These are phyloP conservation scores for Pholiota conissans DNA, from an alignment of 768 basidiomycete genomes.

Conservation along the genomic window DNA sequence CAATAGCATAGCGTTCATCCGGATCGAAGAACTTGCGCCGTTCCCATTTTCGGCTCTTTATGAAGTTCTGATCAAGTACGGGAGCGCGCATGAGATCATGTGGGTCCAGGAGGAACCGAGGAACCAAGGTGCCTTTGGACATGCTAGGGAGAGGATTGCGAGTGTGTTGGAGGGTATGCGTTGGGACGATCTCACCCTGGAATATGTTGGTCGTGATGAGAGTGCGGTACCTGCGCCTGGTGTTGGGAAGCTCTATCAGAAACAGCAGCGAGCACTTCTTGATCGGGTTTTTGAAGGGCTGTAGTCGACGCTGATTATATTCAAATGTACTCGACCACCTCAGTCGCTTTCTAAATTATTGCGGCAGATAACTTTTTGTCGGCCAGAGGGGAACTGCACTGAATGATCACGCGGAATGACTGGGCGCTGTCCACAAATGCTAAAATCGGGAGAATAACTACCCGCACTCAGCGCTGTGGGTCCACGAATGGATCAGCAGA, in stretches of 20 bases:
- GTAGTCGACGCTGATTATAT: too few relatives aligned
- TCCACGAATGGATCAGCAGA: too few relatives aligned
- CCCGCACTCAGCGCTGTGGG: too few relatives aligned
- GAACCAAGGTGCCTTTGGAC: conserved; percentile 82
- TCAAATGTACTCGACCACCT: too few relatives aligned
- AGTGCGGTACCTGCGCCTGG: conserved; percentile 80
- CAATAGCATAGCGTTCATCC: conserved; percentile 62
- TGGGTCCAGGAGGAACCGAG: conserved; percentile 90
- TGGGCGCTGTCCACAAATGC: too few relatives aligned
- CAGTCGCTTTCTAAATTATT: too few relatives aligned
- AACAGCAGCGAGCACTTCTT: conserved; percentile 63
- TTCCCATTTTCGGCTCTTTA: conserved; percentile 73
- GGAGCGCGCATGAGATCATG: conserved; percentile 37
- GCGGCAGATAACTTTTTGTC: too few relatives aligned
- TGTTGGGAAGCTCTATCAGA: conserved; percentile 64
- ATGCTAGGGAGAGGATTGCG: conserved; percentile 60
- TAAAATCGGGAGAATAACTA: too few relatives aligned
- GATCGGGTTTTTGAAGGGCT: conserved; percentile 48
- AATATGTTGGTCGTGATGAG: conserved; percentile 67
- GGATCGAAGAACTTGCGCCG: conserved; percentile 85
- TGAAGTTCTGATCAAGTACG: conserved; percentile 46
- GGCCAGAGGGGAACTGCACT: too few relatives aligned
- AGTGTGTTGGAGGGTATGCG: conserved; percentile 46
- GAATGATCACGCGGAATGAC: too few relatives aligned
- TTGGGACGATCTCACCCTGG: conserved; percentile 29